Conservation (phyloP, 208 protist species). For the Acanthamoeba culbertsoni region DNA sequence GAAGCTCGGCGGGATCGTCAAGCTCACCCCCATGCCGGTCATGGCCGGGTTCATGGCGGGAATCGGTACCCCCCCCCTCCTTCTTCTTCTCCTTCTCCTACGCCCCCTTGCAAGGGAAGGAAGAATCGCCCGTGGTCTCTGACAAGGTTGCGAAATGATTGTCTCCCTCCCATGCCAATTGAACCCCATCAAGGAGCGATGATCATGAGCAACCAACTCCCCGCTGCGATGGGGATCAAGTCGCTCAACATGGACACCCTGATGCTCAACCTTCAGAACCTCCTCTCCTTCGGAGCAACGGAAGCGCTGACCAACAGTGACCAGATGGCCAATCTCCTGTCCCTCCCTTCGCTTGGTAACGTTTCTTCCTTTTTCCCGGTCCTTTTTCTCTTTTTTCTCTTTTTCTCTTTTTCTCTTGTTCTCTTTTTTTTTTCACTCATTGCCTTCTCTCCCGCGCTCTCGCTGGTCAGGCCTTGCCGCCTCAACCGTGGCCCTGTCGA, state of each 20-base stretch:
- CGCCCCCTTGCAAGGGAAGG: background rate
- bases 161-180: no score
- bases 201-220: background rate
- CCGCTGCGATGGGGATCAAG: background rate
- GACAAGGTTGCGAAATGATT: no score
- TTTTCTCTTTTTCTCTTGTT: background rate
- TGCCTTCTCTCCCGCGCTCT: no score
- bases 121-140: background rate
- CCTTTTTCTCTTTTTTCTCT: background rate
- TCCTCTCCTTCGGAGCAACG: background rate
- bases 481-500: background rate
- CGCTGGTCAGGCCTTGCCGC: background rate
- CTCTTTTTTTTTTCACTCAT: background rate
- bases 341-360: background rate
- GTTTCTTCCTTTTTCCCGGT: no score
- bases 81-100: background rate
- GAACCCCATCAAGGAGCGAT: background rate
- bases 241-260: background rate
- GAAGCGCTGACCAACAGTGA: background rate
- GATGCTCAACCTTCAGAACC: background rate
- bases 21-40: background rate
- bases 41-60: conserved; percentile 6
- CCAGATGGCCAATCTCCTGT: background rate
- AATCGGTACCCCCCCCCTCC: background rate
- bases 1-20: background rate